Conservation (phyloP, 2,329 filamentous ascomycete genomes). For the Onygenales sp. region DNA sequence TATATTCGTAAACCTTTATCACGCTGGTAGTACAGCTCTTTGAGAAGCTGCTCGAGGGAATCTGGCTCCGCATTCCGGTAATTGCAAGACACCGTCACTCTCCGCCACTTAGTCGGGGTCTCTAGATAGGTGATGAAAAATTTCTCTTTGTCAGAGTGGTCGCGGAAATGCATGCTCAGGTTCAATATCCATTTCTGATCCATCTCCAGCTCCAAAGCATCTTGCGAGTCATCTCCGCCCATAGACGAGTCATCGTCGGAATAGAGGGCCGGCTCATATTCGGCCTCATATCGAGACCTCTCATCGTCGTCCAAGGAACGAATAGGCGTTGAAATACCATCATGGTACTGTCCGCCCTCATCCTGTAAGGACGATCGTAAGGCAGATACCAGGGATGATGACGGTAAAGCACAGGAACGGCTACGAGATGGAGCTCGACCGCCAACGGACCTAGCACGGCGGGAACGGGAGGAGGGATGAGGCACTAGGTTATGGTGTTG, state of each 20-base stretch:
- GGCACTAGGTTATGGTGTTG: conserved; percentile 21
- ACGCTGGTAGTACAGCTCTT: conserved; percentile 68
- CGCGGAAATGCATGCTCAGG: conserved; percentile 94
- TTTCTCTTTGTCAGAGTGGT: conserved; percentile 86
- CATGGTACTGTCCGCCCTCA: conserved; percentile 14
- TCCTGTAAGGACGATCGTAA: no score
- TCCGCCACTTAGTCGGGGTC: conserved; percentile 65
- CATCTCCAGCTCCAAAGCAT: conserved; percentile 62
- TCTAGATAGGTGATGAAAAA: conserved; percentile 96
- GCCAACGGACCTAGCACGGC: no score
- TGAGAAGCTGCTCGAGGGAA: conserved; percentile 78
- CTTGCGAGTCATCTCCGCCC: conserved; percentile 18
- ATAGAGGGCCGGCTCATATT: conserved; percentile 2
- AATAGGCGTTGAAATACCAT: conserved; percentile 15
- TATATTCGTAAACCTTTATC: conserved; percentile 93
- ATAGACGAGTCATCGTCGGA: conserved; percentile 4
- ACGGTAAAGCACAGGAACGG: no score
- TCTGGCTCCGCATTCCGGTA: conserved; percentile 71
- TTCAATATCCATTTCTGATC: conserved; percentile 92
- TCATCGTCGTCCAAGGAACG: conserved; percentile 11
- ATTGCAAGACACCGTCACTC: conserved; percentile 88
- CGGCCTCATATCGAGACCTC: background rate
- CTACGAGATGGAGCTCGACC: no score
- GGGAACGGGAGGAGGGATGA: conserved; percentile 13
- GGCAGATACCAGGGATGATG: no score